Conservation (phyloP, 1,139 yeast genomes). For the Pichia sp. region DNA sequence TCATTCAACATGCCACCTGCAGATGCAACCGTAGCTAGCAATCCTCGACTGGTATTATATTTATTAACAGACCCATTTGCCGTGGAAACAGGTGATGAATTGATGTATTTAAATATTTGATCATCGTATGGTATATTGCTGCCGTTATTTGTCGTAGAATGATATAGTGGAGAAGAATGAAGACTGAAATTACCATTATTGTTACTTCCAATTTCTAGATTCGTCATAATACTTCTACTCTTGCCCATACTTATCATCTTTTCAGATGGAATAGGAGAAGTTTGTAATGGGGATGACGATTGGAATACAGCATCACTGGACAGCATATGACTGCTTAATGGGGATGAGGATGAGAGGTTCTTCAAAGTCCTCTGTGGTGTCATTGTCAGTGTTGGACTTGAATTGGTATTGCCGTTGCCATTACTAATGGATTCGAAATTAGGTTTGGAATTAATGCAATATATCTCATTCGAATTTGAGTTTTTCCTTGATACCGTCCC, state of each 20-base stretch:
- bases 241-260: neutral
- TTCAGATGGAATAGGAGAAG: conserved; percentile 17
- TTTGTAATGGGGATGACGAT: conserved; percentile 16
- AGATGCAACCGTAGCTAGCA: no score
- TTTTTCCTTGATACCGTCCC: no score
- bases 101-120: conserved; percentile 13
- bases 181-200: conserved; percentile 1
- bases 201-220: neutral
- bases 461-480: neutral
- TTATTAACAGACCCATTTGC: conserved; percentile 3
- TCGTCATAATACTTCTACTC: neutral
- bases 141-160: neutral
- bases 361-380: neutral
- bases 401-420: neutral
- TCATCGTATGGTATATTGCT: conserved; percentile 8
- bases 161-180: conserved; percentile 11
- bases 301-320: conserved; percentile 8
- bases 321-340: conserved; percentile 12
- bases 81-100: conserved; percentile 16
- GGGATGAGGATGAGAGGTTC: conserved; percentile 15
- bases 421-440: neutral
- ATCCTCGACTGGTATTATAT: no score
- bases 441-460: neutral
- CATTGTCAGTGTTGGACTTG: neutral
- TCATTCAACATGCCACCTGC: no score